Conservation (phyloP, 2,329 filamentous ascomycete species). For the Thelonectria olida region DNA sequence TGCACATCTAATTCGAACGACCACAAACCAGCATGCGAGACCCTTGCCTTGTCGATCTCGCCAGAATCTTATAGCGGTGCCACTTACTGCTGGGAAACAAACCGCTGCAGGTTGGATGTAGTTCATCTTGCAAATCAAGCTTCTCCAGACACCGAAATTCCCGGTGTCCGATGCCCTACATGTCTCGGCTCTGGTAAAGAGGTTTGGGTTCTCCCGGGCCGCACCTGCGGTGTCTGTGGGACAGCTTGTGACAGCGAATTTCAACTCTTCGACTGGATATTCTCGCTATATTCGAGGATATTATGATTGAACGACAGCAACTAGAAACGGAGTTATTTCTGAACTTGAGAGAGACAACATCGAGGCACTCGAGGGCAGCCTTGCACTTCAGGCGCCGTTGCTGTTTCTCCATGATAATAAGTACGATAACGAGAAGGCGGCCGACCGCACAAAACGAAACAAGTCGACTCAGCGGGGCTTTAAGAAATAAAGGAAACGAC, state of each 20-base stretch:
- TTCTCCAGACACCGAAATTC: constrained; percentile 45
- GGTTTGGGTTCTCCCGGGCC: constrained; percentile 65
- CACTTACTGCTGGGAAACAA: neutral
- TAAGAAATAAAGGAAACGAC: no score
- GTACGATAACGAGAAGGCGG: neutral
- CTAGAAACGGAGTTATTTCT: neutral
- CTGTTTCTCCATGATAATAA: neutral
- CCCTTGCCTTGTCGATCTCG: neutral
- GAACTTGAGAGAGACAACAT: neutral
- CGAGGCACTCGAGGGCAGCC: neutral
- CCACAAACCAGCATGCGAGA: neutral
- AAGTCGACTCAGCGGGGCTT: no score
- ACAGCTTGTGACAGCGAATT: constrained; percentile 48
- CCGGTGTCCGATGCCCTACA: constrained; percentile 62
- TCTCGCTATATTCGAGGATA: neutral
- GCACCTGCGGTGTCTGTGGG: constrained; percentile 60
- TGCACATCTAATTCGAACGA: neutral
- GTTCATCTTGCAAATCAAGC: neutral
- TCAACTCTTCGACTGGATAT: neutral
- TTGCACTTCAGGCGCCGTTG: neutral
- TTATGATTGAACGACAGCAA: neutral
- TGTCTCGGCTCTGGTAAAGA: constrained; percentile 60
- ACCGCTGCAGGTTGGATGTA: neutral
- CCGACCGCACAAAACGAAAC: neutral
- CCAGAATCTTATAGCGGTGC: neutral